These are phyloP conservation scores for Dictyophora rubrovolvata DNA, from an alignment of 768 basidiomycete species.

Conservation along the genomic window DNA sequence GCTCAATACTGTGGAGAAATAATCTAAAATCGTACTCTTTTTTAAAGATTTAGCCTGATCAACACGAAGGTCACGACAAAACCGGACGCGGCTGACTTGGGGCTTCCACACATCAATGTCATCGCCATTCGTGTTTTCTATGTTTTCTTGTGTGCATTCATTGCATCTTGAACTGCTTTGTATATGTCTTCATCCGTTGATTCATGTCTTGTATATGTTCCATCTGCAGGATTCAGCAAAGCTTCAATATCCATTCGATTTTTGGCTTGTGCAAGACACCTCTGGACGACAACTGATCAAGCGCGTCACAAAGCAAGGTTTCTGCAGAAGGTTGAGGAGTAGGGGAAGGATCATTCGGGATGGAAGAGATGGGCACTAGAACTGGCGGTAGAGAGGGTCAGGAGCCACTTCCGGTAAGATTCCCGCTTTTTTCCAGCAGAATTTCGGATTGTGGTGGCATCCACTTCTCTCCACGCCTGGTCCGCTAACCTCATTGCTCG, in stretches of 20 bases:
- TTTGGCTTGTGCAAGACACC: slow-evolving; percentile 17
- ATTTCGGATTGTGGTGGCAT: slow-evolving; percentile 25
- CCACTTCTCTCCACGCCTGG: slow-evolving; percentile 25
- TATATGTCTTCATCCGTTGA: neutral
- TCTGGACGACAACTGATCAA: slow-evolving; percentile 16
- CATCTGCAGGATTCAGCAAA: slow-evolving; percentile 22
- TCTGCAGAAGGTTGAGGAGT: slow-evolving; percentile 13
- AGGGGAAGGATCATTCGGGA: slow-evolving; percentile 13
- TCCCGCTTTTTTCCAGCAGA: slow-evolving; percentile 28
- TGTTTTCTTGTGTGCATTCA: neutral
- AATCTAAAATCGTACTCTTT: too few relatives aligned
- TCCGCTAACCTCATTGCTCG: slow-evolving; percentile 28
- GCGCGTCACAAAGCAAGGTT: slow-evolving; percentile 14
- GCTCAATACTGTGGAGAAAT: too few relatives aligned
- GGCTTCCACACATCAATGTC: too few relatives aligned
- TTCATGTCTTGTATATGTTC: slow-evolving; percentile 2
- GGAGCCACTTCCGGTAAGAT: slow-evolving; percentile 14
- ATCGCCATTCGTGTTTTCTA: neutral
- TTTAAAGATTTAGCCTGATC: too few relatives aligned
- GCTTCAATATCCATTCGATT: slow-evolving; percentile 21
- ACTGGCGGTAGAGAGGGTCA: slow-evolving; percentile 11
- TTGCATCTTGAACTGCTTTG: neutral
- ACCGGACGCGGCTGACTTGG: too few relatives aligned
- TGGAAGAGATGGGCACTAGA: slow-evolving; percentile 17
- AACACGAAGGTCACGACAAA: too few relatives aligned